phyloP scores from a whole-genome alignment of 2,329 filamentous ascomycete species.

The Hypomyces perniciosus region DNA sequence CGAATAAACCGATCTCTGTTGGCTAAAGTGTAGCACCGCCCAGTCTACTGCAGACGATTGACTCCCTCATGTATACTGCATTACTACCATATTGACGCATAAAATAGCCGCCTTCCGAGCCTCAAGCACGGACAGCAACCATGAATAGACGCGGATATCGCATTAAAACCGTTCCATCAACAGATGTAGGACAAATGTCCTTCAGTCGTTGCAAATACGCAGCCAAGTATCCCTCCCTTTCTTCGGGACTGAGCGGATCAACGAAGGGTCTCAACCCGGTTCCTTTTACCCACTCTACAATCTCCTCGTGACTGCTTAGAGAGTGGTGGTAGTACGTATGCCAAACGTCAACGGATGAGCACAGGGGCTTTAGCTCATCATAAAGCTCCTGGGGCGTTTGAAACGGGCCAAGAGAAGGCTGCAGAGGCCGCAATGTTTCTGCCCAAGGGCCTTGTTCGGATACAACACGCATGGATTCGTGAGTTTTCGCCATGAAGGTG shows the following conservation, averaged over 20 bases:
- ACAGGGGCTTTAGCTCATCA: slow-evolving; percentile 39
- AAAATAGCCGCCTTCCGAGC: neutral
- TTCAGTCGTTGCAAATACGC: slow-evolving; percentile 42
- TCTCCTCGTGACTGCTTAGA: slow-evolving; percentile 39
- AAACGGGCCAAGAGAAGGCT: slow-evolving; percentile 40
- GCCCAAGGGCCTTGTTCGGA: slow-evolving; percentile 35
- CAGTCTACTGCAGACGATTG: neutral
- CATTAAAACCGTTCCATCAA: slow-evolving; percentile 49
- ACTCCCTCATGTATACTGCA: neutral
- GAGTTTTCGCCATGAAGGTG: slow-evolving; percentile 44
- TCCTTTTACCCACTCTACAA: slow-evolving; percentile 56
- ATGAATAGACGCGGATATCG: slow-evolving; percentile 53
- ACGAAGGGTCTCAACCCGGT: slow-evolving; percentile 52
- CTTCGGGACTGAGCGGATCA: slow-evolving; percentile 36
- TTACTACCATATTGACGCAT: neutral
- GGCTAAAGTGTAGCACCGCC: slow-evolving; percentile 18
- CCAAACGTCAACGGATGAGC: slow-evolving; percentile 45
- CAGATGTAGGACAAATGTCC: slow-evolving; percentile 35
- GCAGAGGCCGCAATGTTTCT: slow-evolving; percentile 20
- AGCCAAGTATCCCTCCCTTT: slow-evolving; percentile 38
- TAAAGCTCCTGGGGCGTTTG: slow-evolving; percentile 43
- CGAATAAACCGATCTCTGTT: slow-evolving; percentile 32
- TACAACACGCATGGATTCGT: slow-evolving; percentile 42
- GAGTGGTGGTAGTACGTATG: slow-evolving; percentile 48
- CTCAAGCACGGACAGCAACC: slow-evolving; percentile 30